phyloP scores from a whole-genome alignment of 352 stramenopile genomes.

The Pythium angustatum region DNA sequence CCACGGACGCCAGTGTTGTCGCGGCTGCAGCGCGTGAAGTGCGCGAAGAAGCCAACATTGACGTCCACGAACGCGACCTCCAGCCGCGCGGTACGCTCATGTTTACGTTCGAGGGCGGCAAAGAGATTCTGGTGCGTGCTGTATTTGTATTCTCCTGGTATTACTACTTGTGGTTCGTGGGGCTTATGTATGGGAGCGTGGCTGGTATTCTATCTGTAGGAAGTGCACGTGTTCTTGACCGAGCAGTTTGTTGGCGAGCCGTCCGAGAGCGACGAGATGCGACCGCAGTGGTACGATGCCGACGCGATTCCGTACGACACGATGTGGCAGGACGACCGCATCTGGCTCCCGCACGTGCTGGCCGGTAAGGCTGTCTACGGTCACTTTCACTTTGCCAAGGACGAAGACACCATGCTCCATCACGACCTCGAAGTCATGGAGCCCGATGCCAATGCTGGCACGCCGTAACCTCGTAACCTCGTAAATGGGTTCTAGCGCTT shows the following conservation, averaged over 20 bases:
- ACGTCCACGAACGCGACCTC: conserved; percentile 30
- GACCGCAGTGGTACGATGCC: conserved; percentile 59
- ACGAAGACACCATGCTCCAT: conserved; percentile 37
- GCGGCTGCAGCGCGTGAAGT: conserved; percentile 41
- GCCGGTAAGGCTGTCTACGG: conserved; percentile 43
- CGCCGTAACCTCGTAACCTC: too few species aligned
- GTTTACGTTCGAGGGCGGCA: conserved; percentile 49
- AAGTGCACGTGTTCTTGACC: conserved; percentile 56
- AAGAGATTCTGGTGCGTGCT: conserved; percentile 34
- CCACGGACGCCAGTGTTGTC: conserved; percentile 40
- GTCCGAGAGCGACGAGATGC: conserved; percentile 74
- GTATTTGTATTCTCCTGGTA: too few species aligned
- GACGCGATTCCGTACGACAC: conserved; percentile 49
- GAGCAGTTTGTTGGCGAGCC: conserved; percentile 44
- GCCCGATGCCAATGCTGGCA: too few species aligned
- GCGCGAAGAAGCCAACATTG: conserved; percentile 46
- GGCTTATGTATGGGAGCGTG: too few species aligned
- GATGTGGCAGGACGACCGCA: conserved; percentile 75
- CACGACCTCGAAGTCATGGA: conserved; percentile 32
- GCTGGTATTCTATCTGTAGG: conserved; percentile 12
- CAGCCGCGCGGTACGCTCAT: conserved; percentile 31
- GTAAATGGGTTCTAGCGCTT: too few species aligned
- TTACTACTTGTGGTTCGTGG: background rate
- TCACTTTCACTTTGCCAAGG: conserved; percentile 52
- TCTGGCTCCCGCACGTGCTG: conserved; percentile 68